Evolutionary conservation across 352 stramenopile species (phyloP).

Genomic region (Globisporangium polare): DNA sequence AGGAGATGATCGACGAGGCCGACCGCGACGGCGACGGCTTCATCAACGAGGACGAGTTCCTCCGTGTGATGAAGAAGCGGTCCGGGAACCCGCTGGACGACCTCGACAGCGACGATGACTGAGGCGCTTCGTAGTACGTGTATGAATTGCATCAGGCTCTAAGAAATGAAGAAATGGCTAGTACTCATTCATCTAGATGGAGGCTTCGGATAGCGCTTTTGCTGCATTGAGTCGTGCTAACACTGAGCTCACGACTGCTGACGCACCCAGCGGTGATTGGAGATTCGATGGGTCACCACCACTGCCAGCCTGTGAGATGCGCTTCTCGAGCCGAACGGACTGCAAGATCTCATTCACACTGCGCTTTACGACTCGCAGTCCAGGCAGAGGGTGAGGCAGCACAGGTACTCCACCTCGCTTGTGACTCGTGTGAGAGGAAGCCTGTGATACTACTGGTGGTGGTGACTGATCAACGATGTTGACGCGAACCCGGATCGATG

Average conservation of each 20-base stretch:
- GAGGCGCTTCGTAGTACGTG: background rate
- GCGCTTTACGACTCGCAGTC: conserved; percentile 46
- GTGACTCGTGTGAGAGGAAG: background rate
- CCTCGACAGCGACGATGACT: conserved; percentile 89
- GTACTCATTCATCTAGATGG: background rate
- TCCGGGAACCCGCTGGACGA: conserved; percentile 91
- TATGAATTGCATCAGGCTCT: too few species aligned
- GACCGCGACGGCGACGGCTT: conserved; percentile 91
- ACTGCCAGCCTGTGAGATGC: conserved; percentile 23
- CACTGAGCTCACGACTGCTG: conserved; percentile 22
- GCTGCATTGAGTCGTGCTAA: conserved; percentile 26
- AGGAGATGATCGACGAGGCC: conserved; percentile 96
- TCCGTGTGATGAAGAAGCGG: conserved; percentile 94
- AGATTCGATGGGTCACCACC: conserved; percentile 6
- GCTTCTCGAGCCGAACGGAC: conserved; percentile 42
- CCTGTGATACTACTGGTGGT: background rate
- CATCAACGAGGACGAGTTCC: conserved; percentile 95
- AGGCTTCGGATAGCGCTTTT: background rate
- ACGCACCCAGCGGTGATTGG: conserved; percentile 2
- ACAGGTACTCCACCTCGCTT: background rate
- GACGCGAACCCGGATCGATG: conserved; percentile 39
- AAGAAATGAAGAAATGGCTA: background rate
- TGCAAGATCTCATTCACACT: conserved; percentile 74
- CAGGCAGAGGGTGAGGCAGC: conserved; percentile 1
- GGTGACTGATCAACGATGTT: conserved; percentile 25